phyloP scores from a whole-genome alignment of 2,329 filamentous ascomycete species.

The Hypoxylon sp. region DNA sequence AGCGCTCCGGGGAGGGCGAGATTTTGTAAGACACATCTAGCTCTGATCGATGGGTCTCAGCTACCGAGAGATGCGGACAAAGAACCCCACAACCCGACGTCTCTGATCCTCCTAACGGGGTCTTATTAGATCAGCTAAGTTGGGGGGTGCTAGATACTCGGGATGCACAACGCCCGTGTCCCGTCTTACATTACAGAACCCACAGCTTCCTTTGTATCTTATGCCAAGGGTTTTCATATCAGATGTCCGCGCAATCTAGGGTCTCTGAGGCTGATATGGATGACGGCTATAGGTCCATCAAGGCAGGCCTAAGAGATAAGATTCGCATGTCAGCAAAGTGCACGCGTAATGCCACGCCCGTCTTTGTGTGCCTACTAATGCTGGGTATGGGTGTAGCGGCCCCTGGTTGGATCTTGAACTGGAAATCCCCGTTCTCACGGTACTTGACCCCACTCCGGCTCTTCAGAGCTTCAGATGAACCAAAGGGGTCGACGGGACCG shows the following conservation, averaged over 20 bases:
- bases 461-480: not conserved
- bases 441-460: slow-evolving; percentile 2
- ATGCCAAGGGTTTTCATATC: slow-evolving; percentile 8
- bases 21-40: slow-evolving; percentile 1
- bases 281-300: slow-evolving; percentile 16
- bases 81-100: slow-evolving; percentile 4
- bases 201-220: not conserved
- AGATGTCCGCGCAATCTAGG: slow-evolving; percentile 29
- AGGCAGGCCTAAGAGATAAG: slow-evolving; percentile 16
- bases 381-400: slow-evolving; percentile 6
- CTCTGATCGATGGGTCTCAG: slow-evolving; percentile 6
- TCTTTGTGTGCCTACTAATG: not conserved
- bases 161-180: slow-evolving; percentile 24
- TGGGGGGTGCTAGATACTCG: slow-evolving; percentile 13
- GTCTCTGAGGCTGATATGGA: slow-evolving; percentile 15
- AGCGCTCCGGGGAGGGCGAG: slow-evolving; percentile 2
- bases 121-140: slow-evolving; percentile 13
- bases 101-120: slow-evolving; percentile 10
- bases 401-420: slow-evolving; percentile 6
- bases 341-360: slow-evolving; percentile 31
- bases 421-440: slow-evolving; percentile 7
- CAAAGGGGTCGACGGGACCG: slow-evolving; percentile 8
- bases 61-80: slow-evolving; percentile 6
- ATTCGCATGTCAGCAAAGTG: slow-evolving; percentile 32
- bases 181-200: slow-evolving; percentile 16